phyloP scores from a whole-genome alignment of 495 filamentous ascomycete species.

The Hypoxylon lienhwacheense region DNA sequence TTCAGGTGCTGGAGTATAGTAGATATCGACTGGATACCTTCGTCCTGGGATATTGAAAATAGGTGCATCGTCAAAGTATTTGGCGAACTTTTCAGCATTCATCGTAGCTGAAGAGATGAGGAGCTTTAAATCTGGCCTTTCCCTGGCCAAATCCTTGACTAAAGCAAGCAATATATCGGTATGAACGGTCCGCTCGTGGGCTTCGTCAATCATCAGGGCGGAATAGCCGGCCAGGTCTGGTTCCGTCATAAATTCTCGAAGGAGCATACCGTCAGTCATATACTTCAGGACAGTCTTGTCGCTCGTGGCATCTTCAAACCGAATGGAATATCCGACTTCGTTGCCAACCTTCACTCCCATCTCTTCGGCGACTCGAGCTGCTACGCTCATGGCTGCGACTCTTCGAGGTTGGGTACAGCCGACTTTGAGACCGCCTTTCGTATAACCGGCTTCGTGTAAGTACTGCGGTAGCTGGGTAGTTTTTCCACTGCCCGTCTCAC shows the following conservation, averaged over 20 bases:
- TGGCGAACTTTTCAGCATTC: slow-evolving; percentile 89
- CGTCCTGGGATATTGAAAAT: slow-evolving; percentile 97
- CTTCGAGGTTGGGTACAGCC: slow-evolving; percentile 88
- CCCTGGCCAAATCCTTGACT: slow-evolving; percentile 87
- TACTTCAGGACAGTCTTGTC: slow-evolving; percentile 95
- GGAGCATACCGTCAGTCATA: slow-evolving; percentile 97
- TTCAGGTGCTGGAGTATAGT: slow-evolving; percentile 90
- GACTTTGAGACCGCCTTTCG: slow-evolving; percentile 69
- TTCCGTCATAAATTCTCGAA: slow-evolving; percentile 89
- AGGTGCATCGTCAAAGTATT: slow-evolving; percentile 91
- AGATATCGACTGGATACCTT: slow-evolving; percentile 86
- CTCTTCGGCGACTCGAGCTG: slow-evolving; percentile 91
- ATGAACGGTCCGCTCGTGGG: slow-evolving; percentile 88
- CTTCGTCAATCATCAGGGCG: slow-evolving; percentile 94
- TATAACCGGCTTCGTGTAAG: slow-evolving; percentile 88
- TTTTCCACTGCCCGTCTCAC: slow-evolving; percentile 87
- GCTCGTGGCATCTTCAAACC: slow-evolving; percentile 91
- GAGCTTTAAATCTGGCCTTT: slow-evolving; percentile 84
- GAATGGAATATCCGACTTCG: slow-evolving; percentile 93
- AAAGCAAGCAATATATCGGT: slow-evolving; percentile 92
- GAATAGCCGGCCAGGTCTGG: slow-evolving; percentile 85
- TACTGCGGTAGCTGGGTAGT: slow-evolving; percentile 90
- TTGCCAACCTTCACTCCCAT: slow-evolving; percentile 89
- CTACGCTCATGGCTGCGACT: slow-evolving; percentile 96
- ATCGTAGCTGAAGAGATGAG: slow-evolving; percentile 95